Percentiles rank a stretch among this genome's conserved stretches.
phyloP scores from a whole-genome alignment of 176 grass and related monocot genomes.

The Zoysia japonica region DNA sequence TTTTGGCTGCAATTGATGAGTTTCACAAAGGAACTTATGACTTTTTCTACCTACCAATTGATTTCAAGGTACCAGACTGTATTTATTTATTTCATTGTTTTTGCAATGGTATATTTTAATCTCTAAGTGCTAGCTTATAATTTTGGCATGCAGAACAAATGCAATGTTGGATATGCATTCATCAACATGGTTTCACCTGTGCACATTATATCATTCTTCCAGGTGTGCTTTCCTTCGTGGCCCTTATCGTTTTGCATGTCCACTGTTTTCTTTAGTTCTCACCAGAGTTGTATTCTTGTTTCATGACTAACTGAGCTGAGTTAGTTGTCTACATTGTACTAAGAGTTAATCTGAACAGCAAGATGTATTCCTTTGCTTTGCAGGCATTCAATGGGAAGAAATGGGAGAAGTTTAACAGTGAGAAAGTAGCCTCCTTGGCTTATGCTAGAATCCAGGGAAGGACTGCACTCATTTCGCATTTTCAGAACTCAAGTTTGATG shows the following conservation, averaged over 20 bases:
- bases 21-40: constrained; percentile 84
- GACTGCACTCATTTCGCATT: constrained; percentile 78
- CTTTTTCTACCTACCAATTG: constrained; percentile 96
- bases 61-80: constrained; percentile 74
- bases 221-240: constrained; percentile 51
- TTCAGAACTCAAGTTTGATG: constrained; percentile 97
- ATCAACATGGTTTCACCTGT: constrained; percentile 90
- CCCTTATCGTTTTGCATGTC: neutral
- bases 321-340: constrained; percentile 3
- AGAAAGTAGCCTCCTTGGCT: constrained; percentile 91
- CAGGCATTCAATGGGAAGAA: constrained; percentile 94
- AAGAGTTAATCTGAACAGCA: constrained; percentile 10
- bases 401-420: constrained; percentile 99
- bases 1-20: constrained; percentile 90
- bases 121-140: neutral
- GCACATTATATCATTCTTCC: constrained; percentile 87
- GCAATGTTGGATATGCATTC: constrained; percentile 98
- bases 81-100: constrained; percentile 7
- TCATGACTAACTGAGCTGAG: neutral
- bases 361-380: constrained; percentile 20
- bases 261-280: constrained; percentile 11
- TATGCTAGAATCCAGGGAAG: constrained; percentile 92
- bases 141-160: constrained; percentile 80
- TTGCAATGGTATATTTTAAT: neutral
- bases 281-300: constrained; percentile 3